Conservation (phyloP, 768 basidiomycete species). For the Fibroporia radiculosa region DNA sequence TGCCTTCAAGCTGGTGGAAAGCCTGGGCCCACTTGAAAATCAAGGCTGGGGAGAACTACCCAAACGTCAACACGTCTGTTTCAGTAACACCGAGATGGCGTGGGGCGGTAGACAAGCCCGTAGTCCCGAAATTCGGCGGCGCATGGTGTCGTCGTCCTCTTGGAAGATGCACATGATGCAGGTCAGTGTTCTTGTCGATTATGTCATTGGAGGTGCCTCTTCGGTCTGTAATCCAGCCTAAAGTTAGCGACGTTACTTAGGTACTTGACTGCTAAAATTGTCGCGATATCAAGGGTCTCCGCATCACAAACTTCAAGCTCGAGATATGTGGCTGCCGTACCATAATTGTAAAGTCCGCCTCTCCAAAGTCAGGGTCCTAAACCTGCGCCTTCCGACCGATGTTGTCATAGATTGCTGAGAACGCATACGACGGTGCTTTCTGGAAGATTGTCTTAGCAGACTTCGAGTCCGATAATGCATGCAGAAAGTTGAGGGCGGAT, state of each 20-base stretch:
- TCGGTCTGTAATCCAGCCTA: too few relatives aligned
- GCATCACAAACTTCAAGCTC: conserved; percentile 10
- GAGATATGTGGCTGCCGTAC: conserved; percentile 16
- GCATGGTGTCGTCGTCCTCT: background rate
- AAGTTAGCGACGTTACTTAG: too few relatives aligned
- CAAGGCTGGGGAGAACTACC: background rate
- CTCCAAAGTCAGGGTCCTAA: conserved; percentile 15
- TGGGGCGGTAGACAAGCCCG: background rate
- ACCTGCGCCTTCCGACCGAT: conserved; percentile 17
- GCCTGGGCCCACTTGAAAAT: too few relatives aligned
- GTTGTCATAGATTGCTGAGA: conserved; percentile 18
- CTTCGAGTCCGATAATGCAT: conserved; percentile 8
- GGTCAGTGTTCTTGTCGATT: background rate
- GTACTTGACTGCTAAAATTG: too few relatives aligned
- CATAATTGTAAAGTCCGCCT: conserved; percentile 15
- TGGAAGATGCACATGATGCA: background rate
- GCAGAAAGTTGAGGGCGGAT: conserved; percentile 11
- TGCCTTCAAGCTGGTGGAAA: background rate
- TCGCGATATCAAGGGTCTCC: too few relatives aligned
- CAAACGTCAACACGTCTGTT: background rate
- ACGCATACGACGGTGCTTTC: conserved; percentile 4
- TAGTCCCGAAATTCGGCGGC: background rate
- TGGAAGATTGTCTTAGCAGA: conserved; percentile 4
- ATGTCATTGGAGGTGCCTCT: too few relatives aligned
- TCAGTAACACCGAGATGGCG: too few relatives aligned